Percentiles rank a stretch among this genome's conserved stretches.
These are phyloP conservation scores for Drosera spatulata DNA, from an alignment of 179 eudicot species.

Conservation along the genomic window DNA sequence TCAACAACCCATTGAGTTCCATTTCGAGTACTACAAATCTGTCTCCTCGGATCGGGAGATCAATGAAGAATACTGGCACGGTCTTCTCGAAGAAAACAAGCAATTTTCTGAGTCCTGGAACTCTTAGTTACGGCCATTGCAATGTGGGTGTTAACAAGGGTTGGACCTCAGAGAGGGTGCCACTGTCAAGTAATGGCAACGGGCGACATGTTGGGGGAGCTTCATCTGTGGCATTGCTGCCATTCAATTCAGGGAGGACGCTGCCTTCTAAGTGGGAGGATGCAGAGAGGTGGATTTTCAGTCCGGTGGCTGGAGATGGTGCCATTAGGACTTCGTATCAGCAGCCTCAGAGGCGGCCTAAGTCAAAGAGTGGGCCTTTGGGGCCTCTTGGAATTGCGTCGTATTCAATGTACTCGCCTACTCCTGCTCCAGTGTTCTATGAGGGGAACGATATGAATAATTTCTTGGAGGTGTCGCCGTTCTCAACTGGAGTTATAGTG, in stretches of 20 bases:
- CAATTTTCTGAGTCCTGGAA: conserved; percentile 64
- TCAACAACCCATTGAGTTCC: conserved; percentile 21
- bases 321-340: conserved; percentile 35
- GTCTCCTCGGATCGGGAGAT: conserved; percentile 49
- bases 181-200: conserved; percentile 30
- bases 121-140: conserved; percentile 47
- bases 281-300: conserved; percentile 45
- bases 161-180: conserved; percentile 89
- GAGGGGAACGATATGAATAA: conserved; percentile 35
- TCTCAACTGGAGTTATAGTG: conserved; percentile 41
- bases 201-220: conserved; percentile 38
- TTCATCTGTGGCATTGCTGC: conserved; percentile 37
- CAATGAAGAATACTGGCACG: conserved; percentile 34
- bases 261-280: conserved; percentile 98
- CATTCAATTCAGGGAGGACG: conserved; percentile 45
- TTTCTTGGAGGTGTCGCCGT: conserved; percentile 46
- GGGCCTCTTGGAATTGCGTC: conserved; percentile 67
- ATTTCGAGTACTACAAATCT: conserved; percentile 18
- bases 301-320: conserved; percentile 55
- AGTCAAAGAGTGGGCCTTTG: conserved; percentile 91
- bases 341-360: conserved; percentile 49
- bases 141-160: conserved; percentile 45
- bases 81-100: conserved; percentile 22
- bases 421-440: conserved; percentile 37
- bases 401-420: conserved; percentile 55